phyloP scores from a whole-genome alignment of 2,329 filamentous ascomycete species.

The Ascochyta clinopodiicola region DNA sequence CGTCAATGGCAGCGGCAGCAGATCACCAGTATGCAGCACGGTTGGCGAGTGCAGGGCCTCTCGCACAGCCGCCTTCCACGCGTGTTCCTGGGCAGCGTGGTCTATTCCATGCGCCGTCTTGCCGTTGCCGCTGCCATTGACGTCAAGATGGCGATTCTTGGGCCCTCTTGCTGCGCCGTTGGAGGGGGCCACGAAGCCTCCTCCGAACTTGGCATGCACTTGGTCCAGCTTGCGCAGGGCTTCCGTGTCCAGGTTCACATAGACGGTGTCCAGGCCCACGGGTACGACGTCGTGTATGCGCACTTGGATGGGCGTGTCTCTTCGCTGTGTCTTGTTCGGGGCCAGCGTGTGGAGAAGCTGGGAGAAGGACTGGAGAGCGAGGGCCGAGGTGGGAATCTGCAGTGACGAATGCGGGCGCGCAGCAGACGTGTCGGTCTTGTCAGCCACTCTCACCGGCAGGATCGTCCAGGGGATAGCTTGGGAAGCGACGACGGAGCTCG shows the following conservation, averaged over 20 bases:
- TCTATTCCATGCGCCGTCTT: conserved; percentile 27
- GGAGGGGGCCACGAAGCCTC: conserved; percentile 57
- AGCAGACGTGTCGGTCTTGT: conserved; percentile 42
- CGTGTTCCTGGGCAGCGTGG: conserved; percentile 39
- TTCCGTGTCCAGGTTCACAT: conserved; percentile 83
- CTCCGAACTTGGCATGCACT: conserved; percentile 82
- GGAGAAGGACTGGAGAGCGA: conserved; percentile 80
- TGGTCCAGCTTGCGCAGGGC: conserved; percentile 80
- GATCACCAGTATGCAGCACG: conserved; percentile 83
- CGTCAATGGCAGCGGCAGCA: conserved; percentile 78
- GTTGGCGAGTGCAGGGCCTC: conserved; percentile 74
- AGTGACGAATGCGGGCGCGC: conserved; percentile 74
- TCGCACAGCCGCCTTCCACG: conserved; percentile 62
- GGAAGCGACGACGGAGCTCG: conserved; percentile 56
- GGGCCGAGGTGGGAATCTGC: conserved; percentile 75
- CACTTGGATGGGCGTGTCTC: conserved; percentile 82
- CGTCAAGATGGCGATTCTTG: conserved; percentile 39
- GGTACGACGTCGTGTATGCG: conserved; percentile 81
- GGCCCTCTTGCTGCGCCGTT: conserved; percentile 43
- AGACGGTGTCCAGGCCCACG: conserved; percentile 81
- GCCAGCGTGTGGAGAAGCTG: conserved; percentile 74
- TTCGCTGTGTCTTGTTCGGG: conserved; percentile 76
- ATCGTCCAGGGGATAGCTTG: conserved; percentile 82
- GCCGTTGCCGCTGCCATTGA: conserved; percentile 44
- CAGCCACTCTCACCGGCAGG: conserved; percentile 69